Evolutionary conservation across 495 filamentous ascomycete genomes (phyloP).

Genomic region (Aspergillus heteromorphus): DNA sequence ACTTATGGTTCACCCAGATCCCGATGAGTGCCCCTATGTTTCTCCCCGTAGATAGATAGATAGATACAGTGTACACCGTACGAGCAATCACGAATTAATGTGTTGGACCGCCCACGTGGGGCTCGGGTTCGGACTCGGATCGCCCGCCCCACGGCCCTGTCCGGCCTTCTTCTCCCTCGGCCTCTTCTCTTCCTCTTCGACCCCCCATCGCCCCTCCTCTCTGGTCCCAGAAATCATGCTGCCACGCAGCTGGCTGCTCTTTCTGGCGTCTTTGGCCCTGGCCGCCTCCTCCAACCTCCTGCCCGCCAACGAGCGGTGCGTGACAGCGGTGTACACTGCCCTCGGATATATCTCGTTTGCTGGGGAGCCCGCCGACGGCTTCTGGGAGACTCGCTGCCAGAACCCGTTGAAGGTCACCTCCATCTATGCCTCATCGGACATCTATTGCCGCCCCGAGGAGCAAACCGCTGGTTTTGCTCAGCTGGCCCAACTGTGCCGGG

Average conservation of each 20-base stretch:
- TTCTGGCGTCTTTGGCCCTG: background rate
- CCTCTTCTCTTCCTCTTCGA: background rate
- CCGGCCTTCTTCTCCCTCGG: background rate
- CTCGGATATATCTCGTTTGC: constrained; percentile 35
- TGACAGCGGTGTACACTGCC: constrained; percentile 31
- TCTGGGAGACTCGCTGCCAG: constrained; percentile 30
- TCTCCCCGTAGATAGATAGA: too few species aligned
- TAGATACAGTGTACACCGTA: too few species aligned
- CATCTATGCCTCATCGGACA: constrained; percentile 33
- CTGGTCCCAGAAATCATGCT: too few species aligned
- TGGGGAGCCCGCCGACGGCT: constrained; percentile 16
- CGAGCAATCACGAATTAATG: background rate
- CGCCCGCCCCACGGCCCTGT: background rate
- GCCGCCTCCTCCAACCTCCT: constrained; percentile 2
- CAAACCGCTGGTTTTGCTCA: constrained; percentile 21
- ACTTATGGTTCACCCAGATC: too few species aligned
- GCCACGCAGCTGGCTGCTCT: background rate
- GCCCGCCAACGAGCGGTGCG: constrained; percentile 30
- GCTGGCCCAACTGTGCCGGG: constrained; percentile 23
- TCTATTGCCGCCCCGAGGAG: constrained; percentile 29
- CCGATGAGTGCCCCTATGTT: too few species aligned
- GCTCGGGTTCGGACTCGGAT: background rate
- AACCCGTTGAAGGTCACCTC: constrained; percentile 32
- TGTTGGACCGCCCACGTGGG: background rate
- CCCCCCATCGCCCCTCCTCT: background rate